These are phyloP conservation scores for Ramaria sp. DNA, from an alignment of 768 basidiomycete species.

Conservation along the genomic window DNA sequence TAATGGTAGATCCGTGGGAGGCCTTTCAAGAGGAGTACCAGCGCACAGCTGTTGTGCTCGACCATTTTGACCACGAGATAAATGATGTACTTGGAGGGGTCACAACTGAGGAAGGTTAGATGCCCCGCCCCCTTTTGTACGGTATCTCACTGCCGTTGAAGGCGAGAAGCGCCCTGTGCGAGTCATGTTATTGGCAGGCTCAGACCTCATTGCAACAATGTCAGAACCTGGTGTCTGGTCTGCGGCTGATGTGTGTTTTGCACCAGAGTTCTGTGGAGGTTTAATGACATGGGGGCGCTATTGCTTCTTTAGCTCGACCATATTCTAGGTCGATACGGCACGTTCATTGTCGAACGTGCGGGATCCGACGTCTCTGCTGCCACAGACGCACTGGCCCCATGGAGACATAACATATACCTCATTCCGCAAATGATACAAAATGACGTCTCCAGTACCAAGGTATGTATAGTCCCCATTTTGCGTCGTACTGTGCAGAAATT, in stretches of 20 bases:
- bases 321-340: conserved; percentile 91
- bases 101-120: conserved; percentile 41
- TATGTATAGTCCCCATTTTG: conserved; percentile 9
- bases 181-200: conserved; percentile 94
- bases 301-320: conserved; percentile 63
- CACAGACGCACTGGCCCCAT: conserved; percentile 59
- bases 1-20: conserved; percentile 99
- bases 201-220: conserved; percentile 95
- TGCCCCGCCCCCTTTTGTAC: conserved; percentile 3
- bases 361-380: conserved; percentile 87
- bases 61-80: conserved; percentile 94
- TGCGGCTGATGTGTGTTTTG: conserved; percentile 73
- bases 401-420: conserved; percentile 80
- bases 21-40: conserved; percentile 84
- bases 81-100: conserved; percentile 80
- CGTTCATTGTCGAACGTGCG: conserved; percentile 89
- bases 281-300: neutral
- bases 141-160: conserved; percentile 2
- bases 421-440: conserved; percentile 94
- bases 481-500: neutral
- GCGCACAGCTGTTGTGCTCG: conserved; percentile 92
- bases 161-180: conserved; percentile 67
- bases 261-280: neutral
- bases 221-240: conserved; percentile 98
- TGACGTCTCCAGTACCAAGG: conserved; percentile 94